Evolutionary conservation across 352 stramenopile genomes (phyloP).

Genomic region (Pelagophyceae sp.): DNA sequence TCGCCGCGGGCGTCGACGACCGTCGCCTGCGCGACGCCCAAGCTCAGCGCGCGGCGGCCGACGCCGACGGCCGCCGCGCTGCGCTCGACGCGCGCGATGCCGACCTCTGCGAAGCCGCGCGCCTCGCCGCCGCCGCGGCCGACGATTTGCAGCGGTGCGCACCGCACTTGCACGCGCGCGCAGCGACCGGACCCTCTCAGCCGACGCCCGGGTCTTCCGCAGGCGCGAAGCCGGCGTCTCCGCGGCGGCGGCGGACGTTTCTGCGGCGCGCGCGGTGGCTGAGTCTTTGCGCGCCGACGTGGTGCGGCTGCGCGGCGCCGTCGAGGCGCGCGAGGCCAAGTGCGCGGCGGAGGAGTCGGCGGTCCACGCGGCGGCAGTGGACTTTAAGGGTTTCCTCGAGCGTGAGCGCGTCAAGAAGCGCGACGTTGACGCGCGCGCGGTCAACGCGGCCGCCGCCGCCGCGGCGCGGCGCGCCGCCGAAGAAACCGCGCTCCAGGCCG

Average conservation of each 20-base stretch:
- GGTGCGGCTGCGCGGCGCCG: not conserved
- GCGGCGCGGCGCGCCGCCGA: too few species aligned
- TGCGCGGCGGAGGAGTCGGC: too few species aligned
- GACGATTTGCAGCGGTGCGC: not conserved
- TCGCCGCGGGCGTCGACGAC: not conserved
- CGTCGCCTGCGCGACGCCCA: too few species aligned
- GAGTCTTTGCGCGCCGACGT: not conserved
- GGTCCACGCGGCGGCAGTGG: too few species aligned
- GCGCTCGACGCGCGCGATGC: not conserved
- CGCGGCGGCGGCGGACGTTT: not conserved
- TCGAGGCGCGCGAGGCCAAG: not conserved
- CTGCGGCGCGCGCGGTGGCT: not conserved
- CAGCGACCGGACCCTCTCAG: too few species aligned
- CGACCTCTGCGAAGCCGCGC: not conserved
- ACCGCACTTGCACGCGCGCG: not conserved
- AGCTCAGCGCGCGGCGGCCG: not conserved
- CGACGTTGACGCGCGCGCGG: too few species aligned
- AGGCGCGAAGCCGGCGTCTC: too few species aligned
- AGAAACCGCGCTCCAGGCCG: too few species aligned
- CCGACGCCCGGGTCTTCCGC: too few species aligned
- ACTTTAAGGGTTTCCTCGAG: too few species aligned
- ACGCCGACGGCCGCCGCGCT: not conserved
- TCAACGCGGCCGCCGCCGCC: too few species aligned
- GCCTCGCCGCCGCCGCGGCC: not conserved
- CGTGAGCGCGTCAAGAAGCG: too few species aligned